Evolutionary conservation across 1,284 basidiomycete species (phyloP), one percentile per base, ranked within the genome.

Genomic region (Papiliotrema flavescens): DNA sequence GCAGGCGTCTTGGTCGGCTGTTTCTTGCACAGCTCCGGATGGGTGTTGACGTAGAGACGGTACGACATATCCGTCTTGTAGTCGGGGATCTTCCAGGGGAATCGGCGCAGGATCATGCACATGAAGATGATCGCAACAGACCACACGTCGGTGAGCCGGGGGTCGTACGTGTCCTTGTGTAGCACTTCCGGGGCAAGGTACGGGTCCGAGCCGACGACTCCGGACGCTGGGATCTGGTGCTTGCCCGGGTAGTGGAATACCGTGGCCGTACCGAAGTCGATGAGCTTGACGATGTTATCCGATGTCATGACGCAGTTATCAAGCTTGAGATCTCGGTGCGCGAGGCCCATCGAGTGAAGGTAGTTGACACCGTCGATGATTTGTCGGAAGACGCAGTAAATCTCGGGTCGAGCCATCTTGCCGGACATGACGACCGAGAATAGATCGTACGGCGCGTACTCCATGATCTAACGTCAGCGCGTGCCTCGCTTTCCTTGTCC

Each of bases 371-470:
- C 96, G 69, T 94, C 90, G 74, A 95, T 90, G 62, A 99, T 98
- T 78, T 99, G 96, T 53, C 92, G 89, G 79, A 98, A 98, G 62
- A 98, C 92, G 73, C 96, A 99, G 80, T 98, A 98, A 60, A 97
- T 95, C 77, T 99, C 95, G 50, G 93, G 92, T 26, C 94, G 87
- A 55, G 87, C 85, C 96, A 99, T 99, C 79, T 92, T 95, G 62
- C 92, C 90, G 32, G 94, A 95, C 96, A 99, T 99, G 80, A 99
- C 96, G 68, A 98, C 93, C 54, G 88, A 91, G 80, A 99, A 99
- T 50, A 99, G 85, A 78, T 99, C 96, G 74, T 88, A 96, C 15
- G 96, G 95, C 1, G 96, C 96, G 69, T 97, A 98, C 78, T 98
- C 94, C 96, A 99, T 99, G 76, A 95, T 88, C 91, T 94, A 65